phyloP scores from a whole-genome alignment of 495 filamentous ascomycete species.

The Penicillium lividum region DNA sequence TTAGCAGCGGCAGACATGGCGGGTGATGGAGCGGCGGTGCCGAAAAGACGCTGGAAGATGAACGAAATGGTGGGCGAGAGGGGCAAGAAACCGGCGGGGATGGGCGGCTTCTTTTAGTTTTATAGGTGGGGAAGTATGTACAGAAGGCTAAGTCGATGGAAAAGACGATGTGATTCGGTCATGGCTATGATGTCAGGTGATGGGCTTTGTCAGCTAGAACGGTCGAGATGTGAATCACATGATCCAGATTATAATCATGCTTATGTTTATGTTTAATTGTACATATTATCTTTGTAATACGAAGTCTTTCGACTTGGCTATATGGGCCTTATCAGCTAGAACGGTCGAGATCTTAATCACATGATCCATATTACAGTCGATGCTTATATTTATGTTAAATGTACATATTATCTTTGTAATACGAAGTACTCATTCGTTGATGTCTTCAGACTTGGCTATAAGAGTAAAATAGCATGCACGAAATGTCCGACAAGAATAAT shows the following conservation, averaged over 20 bases:
- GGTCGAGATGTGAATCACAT: not conserved
- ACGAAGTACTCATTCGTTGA: not conserved
- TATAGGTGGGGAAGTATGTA: constrained; percentile 8
- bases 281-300: not conserved
- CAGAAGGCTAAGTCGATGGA: not conserved
- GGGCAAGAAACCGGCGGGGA: constrained; percentile 14
- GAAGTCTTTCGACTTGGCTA: not conserved
- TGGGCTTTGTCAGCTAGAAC: constrained; percentile 20
- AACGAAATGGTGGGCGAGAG: constrained; percentile 64
- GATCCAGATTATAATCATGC: no score
- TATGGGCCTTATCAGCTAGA: constrained; percentile 23
- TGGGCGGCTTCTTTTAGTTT: constrained; percentile 16
- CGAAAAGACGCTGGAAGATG: constrained; percentile 78
- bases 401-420: not conserved
- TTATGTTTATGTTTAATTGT: no score
- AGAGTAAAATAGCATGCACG: constrained; percentile 18
- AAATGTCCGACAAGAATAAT: constrained; percentile 9
- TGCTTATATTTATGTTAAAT: no score
- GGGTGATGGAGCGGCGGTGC: constrained; percentile 54
- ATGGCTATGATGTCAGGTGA: constrained; percentile 35
- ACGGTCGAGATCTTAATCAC: not conserved
- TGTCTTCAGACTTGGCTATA: constrained; percentile 11
- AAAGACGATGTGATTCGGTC: constrained; percentile 14
- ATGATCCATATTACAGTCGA: no score
- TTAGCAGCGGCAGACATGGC: constrained; percentile 85